Conservation (phyloP, 441 rosid species). For the Erodium moschatum region DNA sequence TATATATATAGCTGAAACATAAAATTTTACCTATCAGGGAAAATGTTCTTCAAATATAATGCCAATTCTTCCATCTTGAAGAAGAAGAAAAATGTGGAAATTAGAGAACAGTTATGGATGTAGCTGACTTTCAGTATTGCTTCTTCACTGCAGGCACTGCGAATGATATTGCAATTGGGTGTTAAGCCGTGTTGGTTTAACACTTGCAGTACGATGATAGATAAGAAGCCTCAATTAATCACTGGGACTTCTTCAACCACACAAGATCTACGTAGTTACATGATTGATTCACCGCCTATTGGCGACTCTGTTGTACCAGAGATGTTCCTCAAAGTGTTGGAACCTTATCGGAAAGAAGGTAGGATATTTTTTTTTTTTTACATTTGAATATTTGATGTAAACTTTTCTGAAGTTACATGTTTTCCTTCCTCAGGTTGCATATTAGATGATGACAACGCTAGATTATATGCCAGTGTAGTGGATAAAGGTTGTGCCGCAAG, state of each 20-base stretch:
- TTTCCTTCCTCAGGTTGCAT: constrained; percentile 59
- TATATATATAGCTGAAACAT: neutral
- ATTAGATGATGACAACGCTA: constrained; percentile 84
- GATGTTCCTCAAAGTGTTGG: constrained; percentile 89
- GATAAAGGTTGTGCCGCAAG: constrained; percentile 73
- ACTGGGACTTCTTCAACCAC: constrained; percentile 62
- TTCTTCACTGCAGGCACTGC: constrained; percentile 60
- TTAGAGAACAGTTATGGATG: constrained; percentile 13
- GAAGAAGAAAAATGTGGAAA: constrained; percentile 15
- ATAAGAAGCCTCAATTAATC: constrained; percentile 70
- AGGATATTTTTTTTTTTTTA: constrained; percentile 14
- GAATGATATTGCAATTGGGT: constrained; percentile 93
- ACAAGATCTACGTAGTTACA: constrained; percentile 76
- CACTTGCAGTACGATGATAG: constrained; percentile 59
- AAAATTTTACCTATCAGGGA: neutral
- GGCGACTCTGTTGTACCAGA: constrained; percentile 94
- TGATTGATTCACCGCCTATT: constrained; percentile 66
- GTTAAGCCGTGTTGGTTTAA: constrained; percentile 96
- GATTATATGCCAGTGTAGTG: constrained; percentile 72
- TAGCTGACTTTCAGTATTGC: constrained; percentile 13
- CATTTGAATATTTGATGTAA: constrained; percentile 7
- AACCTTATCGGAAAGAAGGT: constrained; percentile 88
- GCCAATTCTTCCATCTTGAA: neutral
- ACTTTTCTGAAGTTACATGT: constrained; percentile 15
- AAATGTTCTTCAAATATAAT: constrained; percentile 11